Percentiles rank a stretch among this genome's conserved stretches.
Conservation (phyloP, 2,329 filamentous ascomycete genomes). For the Pseudogymnoascus pannorum region DNA sequence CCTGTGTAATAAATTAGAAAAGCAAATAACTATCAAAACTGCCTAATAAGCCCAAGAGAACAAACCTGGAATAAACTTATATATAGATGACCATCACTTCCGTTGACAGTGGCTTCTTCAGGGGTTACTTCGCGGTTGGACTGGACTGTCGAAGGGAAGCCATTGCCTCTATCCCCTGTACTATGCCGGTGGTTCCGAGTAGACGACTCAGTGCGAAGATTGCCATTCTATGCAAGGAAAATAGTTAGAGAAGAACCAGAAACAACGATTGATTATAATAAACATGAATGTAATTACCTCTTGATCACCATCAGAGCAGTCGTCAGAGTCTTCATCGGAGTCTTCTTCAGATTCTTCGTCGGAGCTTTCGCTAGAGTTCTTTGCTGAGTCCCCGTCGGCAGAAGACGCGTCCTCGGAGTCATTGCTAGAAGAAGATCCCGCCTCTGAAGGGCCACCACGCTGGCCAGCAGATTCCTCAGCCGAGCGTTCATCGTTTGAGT, state of each 20-base stretch:
- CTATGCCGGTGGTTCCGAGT: too few relatives aligned
- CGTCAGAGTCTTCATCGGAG: background rate
- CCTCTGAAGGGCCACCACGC: too few relatives aligned
- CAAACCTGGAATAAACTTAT: background rate
- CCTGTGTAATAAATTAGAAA: too few relatives aligned
- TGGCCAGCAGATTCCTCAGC: background rate
- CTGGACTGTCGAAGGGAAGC: background rate
- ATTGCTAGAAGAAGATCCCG: background rate
- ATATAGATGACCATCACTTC: background rate
- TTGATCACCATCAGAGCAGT: background rate
- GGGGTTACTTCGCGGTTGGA: background rate
- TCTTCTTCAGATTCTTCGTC: background rate
- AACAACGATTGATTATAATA: background rate
- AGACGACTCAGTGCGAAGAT: too few relatives aligned
- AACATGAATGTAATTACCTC: background rate
- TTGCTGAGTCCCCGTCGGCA: background rate
- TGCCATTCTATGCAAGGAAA: background rate
- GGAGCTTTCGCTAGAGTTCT: too few relatives aligned
- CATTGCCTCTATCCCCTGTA: too few relatives aligned
- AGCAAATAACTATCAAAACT: too few relatives aligned
- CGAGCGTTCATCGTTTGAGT: background rate
- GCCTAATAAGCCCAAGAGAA: background rate
- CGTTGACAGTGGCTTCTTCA: background rate
- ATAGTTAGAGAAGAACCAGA: background rate
- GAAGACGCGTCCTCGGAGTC: background rate